Base-by-base conservation (phyloP, 2,329 filamentous ascomycete genomes). In the Nothomitra cinnamomea region DNA sequence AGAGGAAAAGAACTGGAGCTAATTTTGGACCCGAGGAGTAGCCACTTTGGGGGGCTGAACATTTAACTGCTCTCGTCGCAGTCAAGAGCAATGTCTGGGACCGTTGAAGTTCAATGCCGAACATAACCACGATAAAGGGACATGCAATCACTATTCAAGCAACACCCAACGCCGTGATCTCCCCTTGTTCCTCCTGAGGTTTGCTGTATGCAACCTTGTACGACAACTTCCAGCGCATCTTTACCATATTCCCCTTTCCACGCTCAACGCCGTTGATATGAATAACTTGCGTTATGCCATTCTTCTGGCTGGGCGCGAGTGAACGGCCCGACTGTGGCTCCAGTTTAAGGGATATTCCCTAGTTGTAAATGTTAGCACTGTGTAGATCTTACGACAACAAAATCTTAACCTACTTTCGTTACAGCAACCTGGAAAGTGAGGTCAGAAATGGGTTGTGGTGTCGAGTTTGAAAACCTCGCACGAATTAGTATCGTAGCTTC, bases 401-500 rank as follows among this genome's bases (percentile, higher is more conserved):
- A 53, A 45, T 36, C 52, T 54, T 42, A 28, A 58, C 67, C 59
- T 71, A 94, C 89, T 78, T 90, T 96, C 56, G 90, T 92, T 28
- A 95, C 90, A 2, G 92, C 92, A 40, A 94, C 75, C 66, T 95
- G 87, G 63, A 95, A 94, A 55, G 90, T 88, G 28, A 98, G 71
- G 58, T 94, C 85, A 2, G 77, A 76, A 21, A 98, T 76, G 0
- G 79, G 76, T 61, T 85, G 76, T 1, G 76, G 68, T 0, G 82
- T 84, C 56, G 78, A 83, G 65, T 94, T 98, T 17, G 87, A 88
- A 65, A 95, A 94, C n/a, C 77, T 74, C 57, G 88, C 86, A 2
- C 80, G 70, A 48, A 96, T 77, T 28, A 78, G 74, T 45, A 95
- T 79, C 2, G 79, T 69, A 58, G 79, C 70, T 54, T 70, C 67